Evolutionary conservation across 1,284 basidiomycete species (phyloP), one percentile per base, ranked within the genome.

Genomic region (Ganoderma sp.): DNA sequence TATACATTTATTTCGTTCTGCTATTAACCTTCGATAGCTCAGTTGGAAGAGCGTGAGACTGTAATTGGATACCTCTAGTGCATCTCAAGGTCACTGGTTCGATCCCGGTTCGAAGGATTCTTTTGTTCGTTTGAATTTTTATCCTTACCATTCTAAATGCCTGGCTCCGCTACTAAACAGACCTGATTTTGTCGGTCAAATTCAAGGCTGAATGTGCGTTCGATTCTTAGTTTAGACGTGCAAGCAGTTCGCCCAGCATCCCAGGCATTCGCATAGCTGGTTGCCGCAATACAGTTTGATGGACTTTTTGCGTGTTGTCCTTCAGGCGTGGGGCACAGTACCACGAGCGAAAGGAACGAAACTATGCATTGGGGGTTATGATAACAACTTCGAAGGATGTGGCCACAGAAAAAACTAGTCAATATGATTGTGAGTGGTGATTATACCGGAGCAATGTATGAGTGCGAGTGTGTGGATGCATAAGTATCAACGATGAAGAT

Each of bases 381-480:
- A 42, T 41, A 28, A 60, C 9, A 22, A 28, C 22, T 60, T 56
- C 42, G 62, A 65, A 71, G 59, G 34, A 60, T 42, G 66, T 67
- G 64, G 58, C 62, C 61, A 67, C 66, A 64, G 59, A 42, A 57
- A 65, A 63, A 61, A 71, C 65, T 71, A 71, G 57, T 34, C 63
- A 42, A 32, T 61, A 50, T n/a, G 48, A 67, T 61, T 59, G 66
- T 69, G 70, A 69, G 66, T 60, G 67, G 70, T 61, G 71, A 70
- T 70, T 72, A 70, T 68, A 72, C 64, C 68, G 43, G 63, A 48
- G 45, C 56, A 45, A 65, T 68, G 68, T 68, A 72, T 66, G 61
- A 48, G 45, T 56, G 52, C 15, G 52, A 56, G 39, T 60, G 69
- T 72, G 67, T 43, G 66, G 32, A 64, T 64, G 72, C 68, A 69